phyloP scores from a whole-genome alignment of 1,284 basidiomycete genomes.

The Vanrija humicola region DNA sequence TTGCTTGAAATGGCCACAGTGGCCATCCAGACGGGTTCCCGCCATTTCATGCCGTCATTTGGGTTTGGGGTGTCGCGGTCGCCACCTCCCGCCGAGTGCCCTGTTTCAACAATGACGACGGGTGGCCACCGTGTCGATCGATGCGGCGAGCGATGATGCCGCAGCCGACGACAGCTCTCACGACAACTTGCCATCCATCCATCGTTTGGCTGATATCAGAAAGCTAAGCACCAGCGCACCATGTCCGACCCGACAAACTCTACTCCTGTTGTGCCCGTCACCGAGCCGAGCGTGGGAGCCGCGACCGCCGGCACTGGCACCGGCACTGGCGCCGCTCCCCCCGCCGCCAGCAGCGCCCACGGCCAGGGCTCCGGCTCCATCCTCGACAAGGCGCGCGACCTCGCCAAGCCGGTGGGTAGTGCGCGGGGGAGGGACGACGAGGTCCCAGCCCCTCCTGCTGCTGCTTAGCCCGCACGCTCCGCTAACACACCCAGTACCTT shows the following conservation, averaged over 20 bases:
- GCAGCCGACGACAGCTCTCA: too few species aligned
- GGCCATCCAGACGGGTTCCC: too few species aligned
- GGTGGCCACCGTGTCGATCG: too few species aligned
- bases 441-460: too few species aligned
- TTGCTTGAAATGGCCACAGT: background rate
- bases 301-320: too few species aligned
- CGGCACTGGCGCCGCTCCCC: background rate
- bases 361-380: background rate
- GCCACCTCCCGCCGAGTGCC: background rate
- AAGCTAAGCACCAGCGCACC: background rate
- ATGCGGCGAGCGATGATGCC: too few species aligned
- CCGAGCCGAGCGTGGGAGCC: background rate
- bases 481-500: constrained; percentile 20
- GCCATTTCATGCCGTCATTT: background rate
- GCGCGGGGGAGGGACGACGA: too few species aligned
- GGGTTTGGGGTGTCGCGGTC: too few species aligned
- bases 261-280: background rate
- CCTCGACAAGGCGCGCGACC: background rate
- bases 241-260: background rate
- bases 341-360: background rate
- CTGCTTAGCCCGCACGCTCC: too few species aligned
- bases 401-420: background rate
- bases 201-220: background rate
- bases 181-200: background rate
- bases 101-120: background rate